A percentile compares a stretch with the other conserved stretches of the same genome.
Evolutionary conservation across 2,329 filamentous ascomycete species (phyloP).

Genomic region (Calonectria multiphialidica): DNA sequence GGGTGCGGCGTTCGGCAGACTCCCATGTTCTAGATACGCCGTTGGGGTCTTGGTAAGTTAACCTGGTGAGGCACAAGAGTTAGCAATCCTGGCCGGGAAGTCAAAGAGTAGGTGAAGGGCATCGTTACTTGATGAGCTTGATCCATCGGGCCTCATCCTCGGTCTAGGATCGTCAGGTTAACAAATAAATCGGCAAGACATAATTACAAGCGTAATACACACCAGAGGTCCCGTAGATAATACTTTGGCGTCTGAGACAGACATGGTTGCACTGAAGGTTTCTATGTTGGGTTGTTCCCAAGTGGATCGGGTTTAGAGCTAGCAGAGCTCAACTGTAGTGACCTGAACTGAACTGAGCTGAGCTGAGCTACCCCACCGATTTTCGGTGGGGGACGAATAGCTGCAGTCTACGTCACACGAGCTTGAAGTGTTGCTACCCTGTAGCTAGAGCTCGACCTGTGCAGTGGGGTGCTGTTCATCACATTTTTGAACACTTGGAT

Average conservation of each 20-base stretch:
- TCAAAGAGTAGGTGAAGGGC: background rate
- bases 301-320: constrained; percentile 22
- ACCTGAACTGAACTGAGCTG: background rate
- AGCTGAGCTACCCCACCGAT: constrained; percentile 25
- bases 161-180: constrained; percentile 48
- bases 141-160: constrained; percentile 70
- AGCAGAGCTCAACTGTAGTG: background rate
- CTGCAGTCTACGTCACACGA: constrained; percentile 21
- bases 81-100: constrained; percentile 5
- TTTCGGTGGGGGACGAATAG: constrained; percentile 31
- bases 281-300: constrained; percentile 1
- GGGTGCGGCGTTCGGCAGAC: constrained; percentile 77
- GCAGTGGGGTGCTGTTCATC: too few relatives aligned
- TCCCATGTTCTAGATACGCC: constrained; percentile 76
- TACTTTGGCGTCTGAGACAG: constrained; percentile 56
- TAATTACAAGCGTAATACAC: constrained; percentile 24
- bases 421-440: constrained; percentile 26
- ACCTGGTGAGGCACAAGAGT: constrained; percentile 51
- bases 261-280: constrained; percentile 48
- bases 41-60: constrained; percentile 73
- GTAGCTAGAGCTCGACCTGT: background rate
- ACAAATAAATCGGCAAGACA: background rate
- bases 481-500: too few relatives aligned
- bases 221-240: constrained; percentile 60
- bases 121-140: constrained; percentile 66